Evolutionary conservation across 371 early-diverging fungal genomes (phyloP), one percentile per base, ranked within the genome.

Genomic region (Polyrhizophydium stewartii): DNA sequence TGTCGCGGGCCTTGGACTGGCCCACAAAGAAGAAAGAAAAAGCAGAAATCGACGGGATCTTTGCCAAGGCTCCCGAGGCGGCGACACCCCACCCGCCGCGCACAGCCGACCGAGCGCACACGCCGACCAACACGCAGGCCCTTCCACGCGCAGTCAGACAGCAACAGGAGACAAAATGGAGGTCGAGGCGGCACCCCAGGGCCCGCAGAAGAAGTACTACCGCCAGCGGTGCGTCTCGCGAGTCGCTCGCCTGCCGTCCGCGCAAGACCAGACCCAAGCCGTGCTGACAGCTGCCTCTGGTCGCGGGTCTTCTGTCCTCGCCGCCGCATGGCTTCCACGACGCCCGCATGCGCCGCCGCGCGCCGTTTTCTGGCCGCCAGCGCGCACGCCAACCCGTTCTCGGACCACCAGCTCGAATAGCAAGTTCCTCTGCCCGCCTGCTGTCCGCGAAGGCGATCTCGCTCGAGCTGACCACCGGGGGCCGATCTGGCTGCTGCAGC

Each of bases 351-450:
- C 43, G 2, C 45, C 1, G 17, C 45, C 10, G 19, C 17, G 10
- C 21, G 6, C 41, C 2, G 21, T 13, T 52, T 17, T 55, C 30
- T 19, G 10, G 7, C 5, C 16, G 37, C 21, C 43, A 88, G 99
- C 63, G 99, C 99, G 25, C 99, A 99, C 77, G 92, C 94, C 62
- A 99, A 99, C 72, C 93, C 96, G 10, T 97, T 98, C 71, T 92
- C 92, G 49, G 99, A 98, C 74, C 94, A 96, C 71, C 82, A 88
- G 27, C 83, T 98, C 49, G 89, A 89, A 61, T 97, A 96, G 93
- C 91, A 81, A 78, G 83, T 58, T 5, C 16, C 16, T 19, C 16
- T 16, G 25, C 27, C 6, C 9, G 24, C 10, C 9, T 17, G 13
- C 25, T 10, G 9, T 10, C n/a, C 50, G 50, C 25, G 13, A 49